Percentiles rank a stretch among this genome's conserved stretches.
phyloP scores from a whole-genome alignment of 495 filamentous ascomycete genomes.

The Opeltia flavorubescens region DNA sequence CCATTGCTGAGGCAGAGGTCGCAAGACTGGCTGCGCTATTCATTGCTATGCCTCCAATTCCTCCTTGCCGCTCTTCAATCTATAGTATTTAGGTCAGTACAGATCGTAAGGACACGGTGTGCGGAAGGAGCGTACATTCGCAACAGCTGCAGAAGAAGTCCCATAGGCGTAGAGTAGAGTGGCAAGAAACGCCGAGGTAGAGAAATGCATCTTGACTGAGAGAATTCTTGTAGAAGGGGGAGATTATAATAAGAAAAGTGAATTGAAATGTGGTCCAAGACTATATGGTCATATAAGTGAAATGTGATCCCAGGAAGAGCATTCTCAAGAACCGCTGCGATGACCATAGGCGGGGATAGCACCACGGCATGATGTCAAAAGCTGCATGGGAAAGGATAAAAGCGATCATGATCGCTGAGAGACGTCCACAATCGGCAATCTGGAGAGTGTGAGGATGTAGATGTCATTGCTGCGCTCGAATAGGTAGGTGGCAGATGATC shows the following conservation, averaged over 20 bases:
- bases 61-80: no score
- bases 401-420: neutral
- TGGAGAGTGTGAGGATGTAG: neutral
- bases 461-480: neutral
- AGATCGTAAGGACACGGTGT: neutral
- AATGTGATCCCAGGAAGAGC: neutral
- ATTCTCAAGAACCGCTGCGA: no score
- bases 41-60: no score
- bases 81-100: no score
- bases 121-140: neutral
- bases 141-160: neutral
- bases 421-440: neutral
- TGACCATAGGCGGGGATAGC: no score
- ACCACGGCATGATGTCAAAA: no score
- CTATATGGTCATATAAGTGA: neutral
- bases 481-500: neutral
- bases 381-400: no score
- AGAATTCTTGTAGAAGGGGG: neutral
- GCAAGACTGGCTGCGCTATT: neutral
- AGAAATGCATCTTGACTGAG: neutral
- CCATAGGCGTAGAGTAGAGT: neutral
- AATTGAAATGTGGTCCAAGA: neutral
- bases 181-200: neutral
- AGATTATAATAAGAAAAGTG: neutral
- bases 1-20: neutral